Base-by-base conservation (phyloP, 2,329 filamentous ascomycete genomes). In the Talaromyces albobiverticillius region DNA sequence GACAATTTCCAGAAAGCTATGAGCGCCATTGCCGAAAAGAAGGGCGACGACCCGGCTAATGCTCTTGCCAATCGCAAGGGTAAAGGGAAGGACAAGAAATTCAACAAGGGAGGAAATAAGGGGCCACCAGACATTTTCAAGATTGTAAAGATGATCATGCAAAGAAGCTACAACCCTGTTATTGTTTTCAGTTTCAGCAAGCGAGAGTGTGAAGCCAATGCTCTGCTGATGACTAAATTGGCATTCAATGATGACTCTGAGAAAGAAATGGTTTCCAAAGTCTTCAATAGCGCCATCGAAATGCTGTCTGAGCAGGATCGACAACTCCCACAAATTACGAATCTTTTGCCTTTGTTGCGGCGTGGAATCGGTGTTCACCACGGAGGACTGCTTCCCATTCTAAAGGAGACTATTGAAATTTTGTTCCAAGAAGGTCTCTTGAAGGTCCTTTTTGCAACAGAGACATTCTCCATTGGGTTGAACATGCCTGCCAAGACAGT, bases 171-270 rank as follows among this genome's bases (percentile, higher is more conserved):
- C 75, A 96, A 99, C 66, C 94, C 94, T 0, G 94, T 97, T 64
- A 99, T 99, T 68, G 91, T 99, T 36, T 99, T 99, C 82, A 97
- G 93, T 73, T 99, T 99, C 77, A 96, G 92, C 80, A 99, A 99
- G 78, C 83, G 93, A 61, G 93, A 97, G 65, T 96, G 93, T 69
- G 94, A 99, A 75, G 85, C 86, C 59, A 86, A 94, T 71, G 94
- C 94, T 1, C 78, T 99, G 45, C 84, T 90, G 62, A 92, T 96
- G 76, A 93, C 86, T 50, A 83, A 84, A 57, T 82, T 97, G 66
- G 86, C 89, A 45, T 96, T 99, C 82, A 99, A 99, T 75, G 91
- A 96, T 61, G 90, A 96, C 20, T 92, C 90, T 0, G 94, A 99
- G 73, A 95, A 96, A 71, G 85, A 85, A 22, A 91, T 97, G 88